phyloP scores from a whole-genome alignment of 495 filamentous ascomycete species.

The Penicillium manginii region DNA sequence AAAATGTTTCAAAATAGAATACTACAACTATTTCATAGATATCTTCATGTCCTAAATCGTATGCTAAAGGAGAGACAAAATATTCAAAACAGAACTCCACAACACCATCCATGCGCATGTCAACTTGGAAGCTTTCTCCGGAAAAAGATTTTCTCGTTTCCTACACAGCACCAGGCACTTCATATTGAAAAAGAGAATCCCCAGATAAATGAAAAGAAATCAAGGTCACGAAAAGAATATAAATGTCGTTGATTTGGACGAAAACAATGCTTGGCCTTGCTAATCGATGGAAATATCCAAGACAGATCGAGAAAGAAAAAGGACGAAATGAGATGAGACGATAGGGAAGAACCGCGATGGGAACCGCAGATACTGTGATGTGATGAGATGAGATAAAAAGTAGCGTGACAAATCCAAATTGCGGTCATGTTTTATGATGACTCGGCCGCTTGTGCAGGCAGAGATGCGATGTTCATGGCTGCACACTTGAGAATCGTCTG shows the following conservation, averaged over 20 bases:
- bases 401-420: no score
- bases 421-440: not conserved
- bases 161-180: no score
- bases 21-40: not conserved
- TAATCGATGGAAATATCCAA: no score
- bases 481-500: constrained; percentile 69
- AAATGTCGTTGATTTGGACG: no score
- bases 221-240: no score
- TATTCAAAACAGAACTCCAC: not conserved
- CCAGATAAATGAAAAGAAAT: no score
- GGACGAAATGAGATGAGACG: no score
- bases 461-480: constrained; percentile 22
- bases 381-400: no score
- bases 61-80: not conserved
- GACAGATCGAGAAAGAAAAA: no score
- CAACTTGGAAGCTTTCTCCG: not conserved
- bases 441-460: not conserved
- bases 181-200: no score
- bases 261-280: no score
- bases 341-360: no score
- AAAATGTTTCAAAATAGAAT: not conserved
- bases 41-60: not conserved
- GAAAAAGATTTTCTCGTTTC: not conserved
- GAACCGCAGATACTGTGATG: not conserved
- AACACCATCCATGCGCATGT: not conserved